phyloP scores from a whole-genome alignment of 2,329 filamentous ascomycete species.

The Endothia cerciana region DNA sequence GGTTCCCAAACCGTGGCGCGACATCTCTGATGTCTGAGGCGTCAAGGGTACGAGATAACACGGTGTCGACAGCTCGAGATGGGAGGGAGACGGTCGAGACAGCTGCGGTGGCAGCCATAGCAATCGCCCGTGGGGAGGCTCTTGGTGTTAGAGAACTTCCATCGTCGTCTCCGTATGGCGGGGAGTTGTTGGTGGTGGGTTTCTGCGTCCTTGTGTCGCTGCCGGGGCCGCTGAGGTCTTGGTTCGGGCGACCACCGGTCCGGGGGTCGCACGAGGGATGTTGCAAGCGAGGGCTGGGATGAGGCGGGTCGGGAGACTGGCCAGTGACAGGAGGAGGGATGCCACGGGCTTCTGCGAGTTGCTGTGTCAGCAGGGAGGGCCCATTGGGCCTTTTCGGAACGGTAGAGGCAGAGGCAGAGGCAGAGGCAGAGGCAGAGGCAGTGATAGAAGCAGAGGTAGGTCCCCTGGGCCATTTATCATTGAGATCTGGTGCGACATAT shows the following conservation, averaged over 20 bases:
- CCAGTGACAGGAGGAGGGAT: conserved; percentile 41
- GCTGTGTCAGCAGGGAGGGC: conserved; percentile 60
- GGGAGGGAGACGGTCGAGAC: conserved; percentile 30
- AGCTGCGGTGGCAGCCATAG: conserved; percentile 29
- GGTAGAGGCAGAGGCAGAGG: conserved; percentile 37
- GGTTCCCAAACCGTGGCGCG: conserved; percentile 40
- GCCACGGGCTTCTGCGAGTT: conserved; percentile 62
- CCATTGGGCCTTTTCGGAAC: conserved; percentile 50
- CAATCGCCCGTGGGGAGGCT: conserved; percentile 37
- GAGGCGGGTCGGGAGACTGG: conserved; percentile 23
- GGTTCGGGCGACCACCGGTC: conserved; percentile 27
- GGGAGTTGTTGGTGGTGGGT: conserved; percentile 32
- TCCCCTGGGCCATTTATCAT: conserved; percentile 29
- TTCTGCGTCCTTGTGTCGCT: conserved; percentile 30
- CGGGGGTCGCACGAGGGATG: conserved; percentile 21
- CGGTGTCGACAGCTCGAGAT: conserved; percentile 17
- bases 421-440: conserved; percentile 35
- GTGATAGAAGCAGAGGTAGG: conserved; percentile 23
- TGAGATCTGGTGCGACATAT: conserved; percentile 29
- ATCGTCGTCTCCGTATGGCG: conserved; percentile 37
- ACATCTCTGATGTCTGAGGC: conserved; percentile 41
- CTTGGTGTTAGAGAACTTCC: conserved; percentile 44
- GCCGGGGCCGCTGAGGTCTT: conserved; percentile 20
- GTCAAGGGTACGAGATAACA: conserved; percentile 30
- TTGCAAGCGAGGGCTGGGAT: conserved; percentile 26